Percentiles rank a stretch among this genome's conserved stretches.
Evolutionary conservation across 768 basidiomycete species (phyloP).

Genomic region (Cystobasidium ongulense): DNA sequence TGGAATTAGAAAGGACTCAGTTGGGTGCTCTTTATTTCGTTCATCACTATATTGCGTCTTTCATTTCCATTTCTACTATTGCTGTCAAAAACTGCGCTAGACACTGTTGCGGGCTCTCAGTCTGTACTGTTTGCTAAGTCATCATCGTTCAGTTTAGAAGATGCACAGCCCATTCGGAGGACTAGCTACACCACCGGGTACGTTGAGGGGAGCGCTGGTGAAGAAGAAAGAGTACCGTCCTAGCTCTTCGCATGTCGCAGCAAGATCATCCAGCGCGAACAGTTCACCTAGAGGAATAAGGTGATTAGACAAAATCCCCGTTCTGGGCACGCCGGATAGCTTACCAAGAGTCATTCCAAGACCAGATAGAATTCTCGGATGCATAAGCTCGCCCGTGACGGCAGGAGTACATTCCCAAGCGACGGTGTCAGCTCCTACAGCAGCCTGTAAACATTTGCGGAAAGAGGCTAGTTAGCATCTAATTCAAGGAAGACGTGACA

Average conservation of each 20-base stretch:
- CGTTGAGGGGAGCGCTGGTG: slow-evolving; percentile 64
- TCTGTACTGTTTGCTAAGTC: too few relatives aligned
- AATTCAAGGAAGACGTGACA: too few relatives aligned
- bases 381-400: slow-evolving; percentile 7
- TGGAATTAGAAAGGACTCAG: too few relatives aligned
- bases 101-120: too few relatives aligned
- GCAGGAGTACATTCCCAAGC: background rate
- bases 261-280: slow-evolving; percentile 62
- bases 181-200: slow-evolving; percentile 62
- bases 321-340: slow-evolving; percentile 29
- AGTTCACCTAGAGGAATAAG: slow-evolving; percentile 53
- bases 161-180: slow-evolving; percentile 65
- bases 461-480: background rate
- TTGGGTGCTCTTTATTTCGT: too few relatives aligned
- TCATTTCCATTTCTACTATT: too few relatives aligned
- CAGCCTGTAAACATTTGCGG: background rate
- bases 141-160: slow-evolving; percentile 30
- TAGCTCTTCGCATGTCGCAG: slow-evolving; percentile 54
- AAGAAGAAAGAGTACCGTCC: slow-evolving; percentile 67
- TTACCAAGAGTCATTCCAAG: slow-evolving; percentile 68
- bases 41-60: too few relatives aligned
- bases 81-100: too few relatives aligned
- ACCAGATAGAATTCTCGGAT: slow-evolving; percentile 46
- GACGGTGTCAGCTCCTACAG: slow-evolving; percentile 25
- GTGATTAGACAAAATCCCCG: background rate